Base-by-base conservation (phyloP, 345 rosid species). In the Aquilaria sinensis region DNA sequence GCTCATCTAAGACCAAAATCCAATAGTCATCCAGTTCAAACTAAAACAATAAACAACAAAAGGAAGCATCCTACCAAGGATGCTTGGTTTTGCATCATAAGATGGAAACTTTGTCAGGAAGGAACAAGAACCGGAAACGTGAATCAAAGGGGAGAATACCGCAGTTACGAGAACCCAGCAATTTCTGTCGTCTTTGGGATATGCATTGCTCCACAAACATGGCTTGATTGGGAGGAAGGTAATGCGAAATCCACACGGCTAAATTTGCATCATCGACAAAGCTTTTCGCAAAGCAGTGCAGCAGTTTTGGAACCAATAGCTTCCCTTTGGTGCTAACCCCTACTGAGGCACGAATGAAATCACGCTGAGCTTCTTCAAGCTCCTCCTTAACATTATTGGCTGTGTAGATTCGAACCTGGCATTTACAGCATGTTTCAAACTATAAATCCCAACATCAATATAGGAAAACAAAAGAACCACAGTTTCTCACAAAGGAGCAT, bases 241-340 rank as follows among this genome's bases (percentile, higher is more conserved):
- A 89, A 63, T 80, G 81, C 13, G 96, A 85, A 63, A 85, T 92
- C 96, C 98, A 92, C 50, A 83, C 84, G 16, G 86, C 84, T 67
- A 92, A 78, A 56, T 80, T 81, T 33, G 81, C 56, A 67, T 89
- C 96, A 48, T 85, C 98, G 33, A 89, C 93, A 30, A 71, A 68
- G 72, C 84, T 75, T 73, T 78, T 92, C 10, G 84, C 85, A 56
- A 79, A 89, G 73, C 95, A 85, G 65, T 89, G 93, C 49, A 87
- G 80, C 90, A 92, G 72, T 70, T 87, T 86, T 14, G 96, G 96
- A 48, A 92, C 87, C 71, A 92, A 72, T 56, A 92, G 76, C 82
- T 83, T 89, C 66, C 96, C 98, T 69, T 79, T 87, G 71, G 71
- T 81, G 85, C 96, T 85, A 43, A 92, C 81, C 57, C 96, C 98